Base-by-base conservation (phyloP, 78 protist genomes). In the Cavenderia fasciculata region DNA sequence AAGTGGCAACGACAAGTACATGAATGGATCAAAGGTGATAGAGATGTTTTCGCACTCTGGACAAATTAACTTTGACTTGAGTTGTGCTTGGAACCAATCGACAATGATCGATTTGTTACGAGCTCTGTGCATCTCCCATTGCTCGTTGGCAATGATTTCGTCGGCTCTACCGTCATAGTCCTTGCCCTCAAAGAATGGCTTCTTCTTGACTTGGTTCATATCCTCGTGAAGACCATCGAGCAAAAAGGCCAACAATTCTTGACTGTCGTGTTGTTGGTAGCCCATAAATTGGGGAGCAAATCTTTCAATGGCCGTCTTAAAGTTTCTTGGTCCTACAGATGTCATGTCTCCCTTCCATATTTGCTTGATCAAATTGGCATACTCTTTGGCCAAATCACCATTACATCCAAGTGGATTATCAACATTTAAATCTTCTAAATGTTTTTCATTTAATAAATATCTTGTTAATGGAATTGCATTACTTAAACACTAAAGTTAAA, bases 201-300 rank as follows among this genome's bases (percentile, higher is more conserved):
- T 95, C 71, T 74, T 76, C 29, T 41, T 44, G 4, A 94, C 93
- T 34, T 94, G 73, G 57, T 97, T 97, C n/a, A 97, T 74, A 57
- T 97, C 99, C 49, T 97, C 99, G 40, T 97, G 98, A 19, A 97
- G 86, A 33, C 97, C 95, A 86, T 87, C 95, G 41, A 86, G 51
- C 25, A 93, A 59, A 25, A 75, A 87, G 16, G 86, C 92, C 23
- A 94, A 66, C 7, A 87, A 54, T 25, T 89, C 96, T 43, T 96
- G 98, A 6, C 96, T 85, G 41, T 96, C 98, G 63, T 96, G 98
- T 87, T 96, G 98, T 29, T 69, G 77, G 38, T 77, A 92, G 2
- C 97, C 97, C 6, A 56, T 36, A 25, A 96, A 96, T 46, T 92
- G 96, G 31, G 95, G 94, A 8, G 95, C 94, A 59, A 77, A 94